A percentile compares a stretch with the other conserved stretches of the same genome.
phyloP scores from a whole-genome alignment of 2,329 filamentous ascomycete genomes.

The Colletotrichum musae region DNA sequence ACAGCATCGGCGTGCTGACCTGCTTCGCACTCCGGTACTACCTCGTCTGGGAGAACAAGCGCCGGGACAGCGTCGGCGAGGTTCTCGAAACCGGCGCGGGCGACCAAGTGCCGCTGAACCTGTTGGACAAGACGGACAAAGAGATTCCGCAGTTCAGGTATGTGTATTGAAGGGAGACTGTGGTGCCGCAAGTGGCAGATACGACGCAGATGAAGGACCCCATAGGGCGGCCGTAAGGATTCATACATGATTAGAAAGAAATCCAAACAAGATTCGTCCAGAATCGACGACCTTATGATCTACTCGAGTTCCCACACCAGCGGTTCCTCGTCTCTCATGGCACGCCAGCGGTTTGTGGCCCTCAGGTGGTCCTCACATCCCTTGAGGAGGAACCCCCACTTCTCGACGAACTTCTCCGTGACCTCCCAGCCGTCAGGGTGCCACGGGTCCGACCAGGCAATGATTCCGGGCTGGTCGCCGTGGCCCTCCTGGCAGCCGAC shows the following conservation, averaged over 20 bases:
- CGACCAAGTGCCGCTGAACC: constrained; percentile 63
- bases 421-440: constrained; percentile 63
- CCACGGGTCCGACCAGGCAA: constrained; percentile 49
- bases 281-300: neutral
- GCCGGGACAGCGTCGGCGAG: constrained; percentile 34
- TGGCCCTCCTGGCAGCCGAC: constrained; percentile 20
- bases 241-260: neutral
- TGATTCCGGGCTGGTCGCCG: constrained; percentile 34
- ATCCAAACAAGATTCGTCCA: neutral
- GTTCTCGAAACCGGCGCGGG: constrained; percentile 45
- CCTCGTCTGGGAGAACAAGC: constrained; percentile 18
- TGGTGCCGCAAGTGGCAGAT: neutral
- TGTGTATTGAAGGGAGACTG: constrained; percentile 49
- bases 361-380: constrained; percentile 55
- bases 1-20: constrained; percentile 58
- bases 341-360: constrained; percentile 54
- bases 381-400: constrained; percentile 58
- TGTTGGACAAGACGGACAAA: constrained; percentile 67
- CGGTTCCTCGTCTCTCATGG: constrained; percentile 26
- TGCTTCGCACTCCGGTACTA: constrained; percentile 44
- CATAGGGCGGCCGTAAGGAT: no score
- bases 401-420: constrained; percentile 58
- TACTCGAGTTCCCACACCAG: constrained; percentile 33
- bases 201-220: neutral
- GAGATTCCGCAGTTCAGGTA: constrained; percentile 70